Evolutionary conservation across 2,329 filamentous ascomycete species (phyloP).

Genomic region (Fusarium heterosporum): DNA sequence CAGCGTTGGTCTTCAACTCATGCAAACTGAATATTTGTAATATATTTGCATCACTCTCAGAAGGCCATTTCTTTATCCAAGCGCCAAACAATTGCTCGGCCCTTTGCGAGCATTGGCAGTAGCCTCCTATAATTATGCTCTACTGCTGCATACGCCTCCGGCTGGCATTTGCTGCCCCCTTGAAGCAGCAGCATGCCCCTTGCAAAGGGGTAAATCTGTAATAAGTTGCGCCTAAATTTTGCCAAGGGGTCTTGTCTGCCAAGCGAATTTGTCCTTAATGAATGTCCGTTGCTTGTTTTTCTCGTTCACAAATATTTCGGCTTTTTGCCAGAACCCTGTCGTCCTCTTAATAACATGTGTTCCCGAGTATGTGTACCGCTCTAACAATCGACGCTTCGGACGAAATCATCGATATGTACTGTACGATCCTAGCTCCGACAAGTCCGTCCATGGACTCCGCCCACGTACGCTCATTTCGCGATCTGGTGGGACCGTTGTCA

Average conservation of each 20-base stretch:
- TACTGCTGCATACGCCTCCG: slow-evolving; percentile 26
- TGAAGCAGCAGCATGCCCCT: slow-evolving; percentile 37
- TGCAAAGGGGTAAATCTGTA: slow-evolving; percentile 36
- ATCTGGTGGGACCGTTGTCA: slow-evolving; percentile 27
- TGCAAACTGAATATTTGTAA: neutral
- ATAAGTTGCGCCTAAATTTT: slow-evolving; percentile 35
- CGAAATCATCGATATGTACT: neutral
- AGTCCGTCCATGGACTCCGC: slow-evolving; percentile 23
- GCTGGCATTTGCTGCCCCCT: slow-evolving; percentile 43
- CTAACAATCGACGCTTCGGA: slow-evolving; percentile 11
- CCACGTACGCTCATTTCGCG: slow-evolving; percentile 19
- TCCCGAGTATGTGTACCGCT: neutral
- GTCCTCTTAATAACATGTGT: neutral
- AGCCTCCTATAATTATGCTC: slow-evolving; percentile 9
- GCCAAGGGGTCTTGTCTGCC: slow-evolving; percentile 28
- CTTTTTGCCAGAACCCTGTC: neutral
- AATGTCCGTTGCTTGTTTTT: slow-evolving; percentile 12
- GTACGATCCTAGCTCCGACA: slow-evolving; percentile 20
- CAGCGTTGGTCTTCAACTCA: neutral
- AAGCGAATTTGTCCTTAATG: slow-evolving; percentile 7
- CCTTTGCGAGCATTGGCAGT: slow-evolving; percentile 15
- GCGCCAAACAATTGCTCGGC: slow-evolving; percentile 3
- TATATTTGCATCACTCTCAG: neutral
- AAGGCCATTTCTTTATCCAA: neutral
- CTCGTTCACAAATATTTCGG: neutral